Evolutionary conservation across 176 grass and related monocot genomes (phyloP), one percentile per base, ranked within the genome.

Genomic region (Olyra latifolia): DNA sequence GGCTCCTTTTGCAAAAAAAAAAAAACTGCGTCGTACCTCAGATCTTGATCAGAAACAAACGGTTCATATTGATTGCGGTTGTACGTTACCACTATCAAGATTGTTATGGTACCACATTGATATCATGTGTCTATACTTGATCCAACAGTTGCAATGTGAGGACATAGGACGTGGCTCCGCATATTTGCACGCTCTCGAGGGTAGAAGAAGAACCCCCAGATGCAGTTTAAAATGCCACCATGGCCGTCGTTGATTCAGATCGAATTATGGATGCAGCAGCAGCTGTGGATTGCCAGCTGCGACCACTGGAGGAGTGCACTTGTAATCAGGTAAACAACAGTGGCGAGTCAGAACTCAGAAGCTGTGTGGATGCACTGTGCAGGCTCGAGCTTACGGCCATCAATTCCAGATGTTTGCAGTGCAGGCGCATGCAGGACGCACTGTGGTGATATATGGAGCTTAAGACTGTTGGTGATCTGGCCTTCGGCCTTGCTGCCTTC

Each of bases 251-350:
- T 27, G 13, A 57, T 27, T 27, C 25, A 11, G 56, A 59, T 59
- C 56, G 10, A 59, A 59, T 27, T 27, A 10, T 11, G 23, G 56
- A 25, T 1, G 56, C 56, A 59, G 32, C 32, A 35, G 32, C 32
- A 35, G 32, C 0, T 35, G 32, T 4, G 5, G 32, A 35, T 10
- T 23, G 11, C 11, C 25, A 2, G 23, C 56, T 27, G 13, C 10
- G 10, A 14, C 4, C 25, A 14, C 23, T 0, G 23, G 56, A 5
- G 39, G 5, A 2, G 6, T 25, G 66, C 45, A 27, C 42, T 46
- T 68, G 42, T 66, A 58, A n/a, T 20, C 28, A 5, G 74, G 76
- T 41, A 12, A 61, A 19, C 15, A 30, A n/a, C 74, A 76, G 74
- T 62, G 56, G 13, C 48, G 14, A 27, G 46, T 49, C 19, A 53